Conservation (phyloP, 331 rosid species). For the Stylosanthes scabra region DNA sequence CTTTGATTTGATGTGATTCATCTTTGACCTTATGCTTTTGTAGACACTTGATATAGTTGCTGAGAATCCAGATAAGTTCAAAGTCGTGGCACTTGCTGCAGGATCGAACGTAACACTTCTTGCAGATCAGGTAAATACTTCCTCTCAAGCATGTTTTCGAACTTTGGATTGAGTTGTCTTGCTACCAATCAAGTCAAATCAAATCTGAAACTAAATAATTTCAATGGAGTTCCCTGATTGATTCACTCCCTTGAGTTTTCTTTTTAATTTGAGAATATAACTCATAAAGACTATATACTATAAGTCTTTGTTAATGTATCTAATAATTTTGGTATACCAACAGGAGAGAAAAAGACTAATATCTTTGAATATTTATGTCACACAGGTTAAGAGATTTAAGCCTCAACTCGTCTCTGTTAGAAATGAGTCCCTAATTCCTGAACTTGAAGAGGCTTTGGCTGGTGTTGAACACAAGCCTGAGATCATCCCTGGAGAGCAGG, state of each 20-base stretch:
- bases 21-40: constrained; percentile 42
- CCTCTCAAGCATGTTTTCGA: constrained; percentile 10
- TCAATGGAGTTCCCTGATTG: constrained; percentile 5
- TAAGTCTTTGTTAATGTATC: constrained; percentile 19
- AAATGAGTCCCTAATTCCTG: constrained; percentile 78
- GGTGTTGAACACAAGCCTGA: constrained; percentile 83
- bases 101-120: constrained; percentile 92
- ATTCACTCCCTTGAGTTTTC: constrained; percentile 18
- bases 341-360: background rate
- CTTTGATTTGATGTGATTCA: constrained; percentile 1
- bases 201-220: constrained; percentile 17
- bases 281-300: constrained; percentile 10
- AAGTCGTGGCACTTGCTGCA: constrained; percentile 90
- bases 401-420: constrained; percentile 87
- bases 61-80: constrained; percentile 87
- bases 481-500: constrained; percentile 96
- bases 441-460: constrained; percentile 85
- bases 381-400: constrained; percentile 85
- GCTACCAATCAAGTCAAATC: background rate
- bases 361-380: constrained; percentile 29
- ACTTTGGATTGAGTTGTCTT: constrained; percentile 29
- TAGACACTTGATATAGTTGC: constrained; percentile 96
- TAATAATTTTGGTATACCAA: constrained; percentile 11
- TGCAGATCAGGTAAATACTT: constrained; percentile 79
- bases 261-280: background rate